phyloP scores from a whole-genome alignment of 306 rosid genomes.

The Cucurbita moschata region DNA sequence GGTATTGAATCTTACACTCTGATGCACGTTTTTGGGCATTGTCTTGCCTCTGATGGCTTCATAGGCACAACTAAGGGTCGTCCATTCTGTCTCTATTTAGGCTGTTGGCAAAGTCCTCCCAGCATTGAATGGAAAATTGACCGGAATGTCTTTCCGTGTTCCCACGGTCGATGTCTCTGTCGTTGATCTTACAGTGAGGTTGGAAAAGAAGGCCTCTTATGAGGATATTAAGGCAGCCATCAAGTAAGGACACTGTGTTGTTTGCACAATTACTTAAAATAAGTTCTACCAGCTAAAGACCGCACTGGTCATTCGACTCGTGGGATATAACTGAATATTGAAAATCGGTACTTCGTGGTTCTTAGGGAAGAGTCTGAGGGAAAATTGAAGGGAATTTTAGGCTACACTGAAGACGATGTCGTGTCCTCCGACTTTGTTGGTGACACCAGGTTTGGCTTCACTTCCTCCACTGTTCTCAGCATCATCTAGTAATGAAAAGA shows the following conservation, averaged over 20 bases:
- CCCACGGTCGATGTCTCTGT: slow-evolving; percentile 74
- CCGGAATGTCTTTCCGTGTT: slow-evolving; percentile 80
- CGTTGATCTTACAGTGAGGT: slow-evolving; percentile 66
- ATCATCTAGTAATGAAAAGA: background rate
- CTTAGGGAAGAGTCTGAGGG: slow-evolving; percentile 67
- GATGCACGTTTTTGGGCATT: background rate
- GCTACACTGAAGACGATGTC: slow-evolving; percentile 60
- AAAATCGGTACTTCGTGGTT: background rate
- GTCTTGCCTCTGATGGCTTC: background rate
- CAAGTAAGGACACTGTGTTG: slow-evolving; percentile 28
- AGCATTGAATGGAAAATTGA: slow-evolving; percentile 53
- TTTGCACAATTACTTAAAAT: background rate
- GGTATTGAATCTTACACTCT: slow-evolving; percentile 23
- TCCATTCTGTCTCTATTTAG: slow-evolving; percentile 10
- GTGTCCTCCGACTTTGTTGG: slow-evolving; percentile 58
- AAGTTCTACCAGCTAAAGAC: background rate
- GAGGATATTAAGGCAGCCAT: slow-evolving; percentile 49
- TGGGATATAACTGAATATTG: background rate
- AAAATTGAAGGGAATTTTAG: slow-evolving; percentile 62
- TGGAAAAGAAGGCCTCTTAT: slow-evolving; percentile 38
- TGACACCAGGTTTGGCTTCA: slow-evolving; percentile 39
- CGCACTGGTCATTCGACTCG: background rate
- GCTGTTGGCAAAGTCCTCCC: slow-evolving; percentile 73
- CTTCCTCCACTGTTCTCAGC: background rate
- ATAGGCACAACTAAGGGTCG: background rate